Evolutionary conservation across 352 stramenopile genomes (phyloP), one percentile per base, ranked within the genome.

Genomic region (Globisporangium perplexum): DNA sequence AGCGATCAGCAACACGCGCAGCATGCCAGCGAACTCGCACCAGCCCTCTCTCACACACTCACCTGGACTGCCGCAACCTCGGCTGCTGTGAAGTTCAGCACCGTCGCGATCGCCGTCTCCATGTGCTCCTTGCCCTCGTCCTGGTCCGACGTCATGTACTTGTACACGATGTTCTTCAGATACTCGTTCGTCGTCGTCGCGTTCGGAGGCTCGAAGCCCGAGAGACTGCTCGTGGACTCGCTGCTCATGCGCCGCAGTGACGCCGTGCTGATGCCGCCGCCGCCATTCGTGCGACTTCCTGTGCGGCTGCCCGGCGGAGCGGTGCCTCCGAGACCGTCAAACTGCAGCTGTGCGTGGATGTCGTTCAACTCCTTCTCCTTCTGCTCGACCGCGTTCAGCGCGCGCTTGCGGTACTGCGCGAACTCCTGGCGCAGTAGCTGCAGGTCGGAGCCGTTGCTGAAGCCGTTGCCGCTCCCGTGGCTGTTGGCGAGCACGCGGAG

Each of bases 91-190:
- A 95, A 95, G 58, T 95, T 89, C 28, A 95, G 73, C 55, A 95
- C 80, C 7, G 84, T 95, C 24, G 82, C 78, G 44, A 95, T 95
- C 17, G 84, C 84, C 53, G 90, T 93, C 67, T 95, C 84, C 82
- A 95, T 95, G 69, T 91, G 84, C 57, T 90, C 82, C 43, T 90
- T 90, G 2, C 78, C 79, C 59, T 93, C 83, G 42, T 80, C 72
- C 60, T 89, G 81, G 46, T 90, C 81, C n/a, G 79, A 86, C 44
- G 71, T 86, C 84, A 95, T 93, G 76, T 95, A 95, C 69, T 93
- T 92, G 72, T 88, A 89, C 65, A 95, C 80, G 56, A 95, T 95
- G 62, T 95, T 95, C 68, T 93, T 93, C 60, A 95, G 59, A 66
- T 95, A 95, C 67, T 95, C 84, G 66, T 91, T 93, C 48, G 77